Percentiles rank a stretch among this genome's conserved stretches.
Conservation (phyloP, 1,284 basidiomycete species). For the Tilletiaria anomala region DNA sequence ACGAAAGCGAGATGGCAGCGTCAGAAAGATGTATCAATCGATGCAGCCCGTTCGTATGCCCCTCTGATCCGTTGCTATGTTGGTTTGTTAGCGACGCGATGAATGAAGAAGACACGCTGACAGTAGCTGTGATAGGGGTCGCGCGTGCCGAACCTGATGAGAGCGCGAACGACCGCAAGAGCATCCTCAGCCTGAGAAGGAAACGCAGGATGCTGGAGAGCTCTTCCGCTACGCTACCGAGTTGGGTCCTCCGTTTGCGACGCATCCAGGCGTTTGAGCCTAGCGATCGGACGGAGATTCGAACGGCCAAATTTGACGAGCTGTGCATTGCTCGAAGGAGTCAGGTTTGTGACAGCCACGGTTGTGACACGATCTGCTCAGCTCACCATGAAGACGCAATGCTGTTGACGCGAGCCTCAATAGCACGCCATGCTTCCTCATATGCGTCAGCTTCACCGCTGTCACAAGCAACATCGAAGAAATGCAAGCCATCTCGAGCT, state of each 20-base stretch:
- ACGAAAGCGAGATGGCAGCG: conserved; percentile 16
- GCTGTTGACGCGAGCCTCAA: conserved; percentile 8
- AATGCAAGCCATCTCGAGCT: conserved; percentile 6
- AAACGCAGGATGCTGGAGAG: conserved; percentile 14
- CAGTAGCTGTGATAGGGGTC: background rate
- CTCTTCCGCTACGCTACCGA: conserved; percentile 2
- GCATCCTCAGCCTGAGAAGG: conserved; percentile 14
- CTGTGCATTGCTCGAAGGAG: conserved; percentile 20
- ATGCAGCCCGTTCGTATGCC: conserved; percentile 9
- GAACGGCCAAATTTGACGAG: no score
- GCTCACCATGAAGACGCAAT: background rate
- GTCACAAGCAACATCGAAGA: conserved; percentile 6
- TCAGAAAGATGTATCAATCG: conserved; percentile 17
- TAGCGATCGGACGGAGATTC: conserved; percentile 21
- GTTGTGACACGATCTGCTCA: background rate
- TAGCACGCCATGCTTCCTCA: conserved; percentile 8
- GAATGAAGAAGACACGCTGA: conserved; percentile 17
- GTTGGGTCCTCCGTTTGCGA: no score
- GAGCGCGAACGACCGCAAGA: conserved; percentile 17
- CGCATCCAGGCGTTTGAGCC: conserved; percentile 23
- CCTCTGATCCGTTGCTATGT: conserved; percentile 1
- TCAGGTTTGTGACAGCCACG: conserved; percentile 2
- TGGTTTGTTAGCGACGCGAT: conserved; percentile 14
- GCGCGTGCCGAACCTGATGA: conserved; percentile 2
- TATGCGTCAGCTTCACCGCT: conserved; percentile 3